Conservation (phyloP, 495 filamentous ascomycete genomes). For the Lasiosphaeriaceae sp. region DNA sequence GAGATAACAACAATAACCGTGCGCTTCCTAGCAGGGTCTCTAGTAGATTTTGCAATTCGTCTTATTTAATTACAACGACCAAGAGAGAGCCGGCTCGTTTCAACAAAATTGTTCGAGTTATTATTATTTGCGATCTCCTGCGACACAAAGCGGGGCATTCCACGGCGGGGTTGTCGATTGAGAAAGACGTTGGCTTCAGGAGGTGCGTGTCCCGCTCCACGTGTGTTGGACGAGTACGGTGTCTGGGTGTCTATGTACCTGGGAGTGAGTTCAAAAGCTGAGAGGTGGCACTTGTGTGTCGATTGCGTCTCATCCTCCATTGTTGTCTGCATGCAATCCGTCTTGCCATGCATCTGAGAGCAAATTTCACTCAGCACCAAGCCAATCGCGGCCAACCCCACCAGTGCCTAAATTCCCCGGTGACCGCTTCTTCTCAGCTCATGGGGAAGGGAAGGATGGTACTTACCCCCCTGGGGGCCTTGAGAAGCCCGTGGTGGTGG, state of each 20-base stretch:
- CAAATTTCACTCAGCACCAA: conserved; percentile 6
- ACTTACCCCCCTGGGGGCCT: neutral
- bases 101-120: no score
- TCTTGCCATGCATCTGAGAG: conserved; percentile 8
- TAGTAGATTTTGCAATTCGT: no score
- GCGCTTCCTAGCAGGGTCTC: neutral
- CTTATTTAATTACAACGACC: no score
- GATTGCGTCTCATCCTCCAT: neutral
- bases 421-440: conserved; percentile 23
- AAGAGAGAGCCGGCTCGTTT: no score
- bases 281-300: neutral
- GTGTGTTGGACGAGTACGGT: neutral
- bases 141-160: no score
- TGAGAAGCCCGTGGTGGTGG: neutral
- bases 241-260: neutral
- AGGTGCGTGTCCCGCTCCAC: neutral
- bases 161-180: no score
- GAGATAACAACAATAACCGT: neutral
- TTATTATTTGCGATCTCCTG: no score
- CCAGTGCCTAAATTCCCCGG: conserved; percentile 7
- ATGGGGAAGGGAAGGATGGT: neutral
- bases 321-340: neutral
- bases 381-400: conserved; percentile 14
- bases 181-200: neutral
- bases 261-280: neutral